Evolutionary conservation across 805 yeast genomes (phyloP).

Genomic region (Clavispora carvajalis): DNA sequence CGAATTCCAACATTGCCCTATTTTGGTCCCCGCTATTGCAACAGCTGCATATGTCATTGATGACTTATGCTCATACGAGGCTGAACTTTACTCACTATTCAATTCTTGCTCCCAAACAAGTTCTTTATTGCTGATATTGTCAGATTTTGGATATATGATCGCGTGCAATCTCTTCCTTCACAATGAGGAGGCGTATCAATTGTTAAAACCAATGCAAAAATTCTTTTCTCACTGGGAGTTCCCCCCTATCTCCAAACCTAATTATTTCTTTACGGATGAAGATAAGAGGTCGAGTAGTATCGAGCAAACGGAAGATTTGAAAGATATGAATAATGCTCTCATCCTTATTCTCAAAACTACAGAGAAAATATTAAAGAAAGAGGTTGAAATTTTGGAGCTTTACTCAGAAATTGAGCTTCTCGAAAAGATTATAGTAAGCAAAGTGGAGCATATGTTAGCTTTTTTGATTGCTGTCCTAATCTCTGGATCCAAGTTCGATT

Average conservation of each 20-base stretch:
- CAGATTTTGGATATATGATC: conserved; percentile 10
- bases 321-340: conserved; percentile 2
- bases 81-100: conserved; percentile 7
- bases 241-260: conserved; percentile 30
- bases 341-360: conserved; percentile 5
- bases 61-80: not conserved
- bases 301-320: conserved; percentile 10
- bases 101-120: conserved; percentile 7
- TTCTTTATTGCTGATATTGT: conserved; percentile 7
- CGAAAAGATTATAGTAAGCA: conserved; percentile 7
- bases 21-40: conserved; percentile 6
- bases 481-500: conserved; percentile 3
- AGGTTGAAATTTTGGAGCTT: not conserved
- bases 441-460: conserved; percentile 6
- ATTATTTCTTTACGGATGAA: conserved; percentile 12
- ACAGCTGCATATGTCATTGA: conserved; percentile 6
- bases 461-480: conserved; percentile 8
- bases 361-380: conserved; percentile 1
- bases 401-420: not conserved
- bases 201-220: not conserved
- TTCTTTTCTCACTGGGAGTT: conserved; percentile 3
- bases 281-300: conserved; percentile 1
- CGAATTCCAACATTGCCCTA: not conserved
- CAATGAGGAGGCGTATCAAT: not conserved
- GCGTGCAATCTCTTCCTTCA: not conserved